Evolutionary conservation across 257 asterid species (phyloP), one percentile per base, ranked within the genome.

Genomic region (Solanum peruvianum): DNA sequence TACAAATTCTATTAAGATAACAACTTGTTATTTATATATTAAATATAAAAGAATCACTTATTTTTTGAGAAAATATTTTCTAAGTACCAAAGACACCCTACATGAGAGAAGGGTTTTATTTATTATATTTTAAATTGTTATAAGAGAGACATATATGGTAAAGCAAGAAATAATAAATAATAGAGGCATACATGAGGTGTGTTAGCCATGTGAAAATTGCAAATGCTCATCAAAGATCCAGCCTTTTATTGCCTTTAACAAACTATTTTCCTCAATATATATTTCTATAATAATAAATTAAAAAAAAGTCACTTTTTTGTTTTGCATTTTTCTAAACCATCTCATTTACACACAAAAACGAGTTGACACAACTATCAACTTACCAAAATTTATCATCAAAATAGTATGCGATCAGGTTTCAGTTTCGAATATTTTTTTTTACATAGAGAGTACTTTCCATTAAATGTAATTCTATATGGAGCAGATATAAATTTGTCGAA

Each of bases 171-270:
- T 11, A 80, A 29, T 80, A 80, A 80, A 80, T 80, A 49, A 10
- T 47, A 18, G 20, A 47, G 67, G 3, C 2, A 39, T 80, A 18
- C 18, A 37, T 76, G 83, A 47, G 69, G 85, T 81, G 85, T 49
- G 70, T 81, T 81, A 33, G 44, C 45, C 85, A 81, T 81, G 85
- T 81, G 69, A 81, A 47, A 16, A 29, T 80, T 11, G 45, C 44
- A 80, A 80, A 80, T 47, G 85, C 69, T 14, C 85, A 47, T 47
- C 85, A 81, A 9, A 29, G 7, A 81, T 81, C 85, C 85, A 81
- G 69, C 69, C 44, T 78, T 77, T 31, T 3, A 0, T 44, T 15
- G 62, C n/a, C 77, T 70, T 80, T 80, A 25, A 2, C 9, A 45
- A 42, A 78, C 27, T 44, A 8, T 29, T 42, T 42, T 44, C 39